Evolutionary conservation across 306 rosid genomes (phyloP).

Genomic region (Herpetospermum pedunculosum): DNA sequence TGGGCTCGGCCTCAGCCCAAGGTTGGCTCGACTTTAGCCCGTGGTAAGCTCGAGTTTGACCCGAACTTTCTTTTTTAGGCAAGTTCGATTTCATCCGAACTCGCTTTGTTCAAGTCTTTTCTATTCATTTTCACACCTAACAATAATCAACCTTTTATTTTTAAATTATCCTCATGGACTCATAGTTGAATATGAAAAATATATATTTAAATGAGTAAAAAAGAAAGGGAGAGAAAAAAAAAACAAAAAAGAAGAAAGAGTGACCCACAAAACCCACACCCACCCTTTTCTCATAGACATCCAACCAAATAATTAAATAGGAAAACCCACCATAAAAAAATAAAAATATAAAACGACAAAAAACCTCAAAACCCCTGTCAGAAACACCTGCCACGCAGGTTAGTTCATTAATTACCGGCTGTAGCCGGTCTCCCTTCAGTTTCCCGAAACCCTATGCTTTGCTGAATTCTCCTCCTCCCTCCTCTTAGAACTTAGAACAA

Average conservation of each 20-base stretch:
- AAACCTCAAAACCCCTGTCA: constrained; percentile 35
- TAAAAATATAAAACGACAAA: constrained; percentile 35
- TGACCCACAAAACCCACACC: constrained; percentile 3
- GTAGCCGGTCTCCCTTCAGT: constrained; percentile 51
- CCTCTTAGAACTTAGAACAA: too few relatives aligned
- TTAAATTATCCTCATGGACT: too few relatives aligned
- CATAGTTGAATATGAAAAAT: too few relatives aligned
- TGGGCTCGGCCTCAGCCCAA: too few relatives aligned
- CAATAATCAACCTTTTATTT: too few relatives aligned
- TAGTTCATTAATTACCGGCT: constrained; percentile 49
- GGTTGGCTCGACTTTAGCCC: too few relatives aligned
- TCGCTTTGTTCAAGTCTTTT: too few relatives aligned
- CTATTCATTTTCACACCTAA: too few relatives aligned
- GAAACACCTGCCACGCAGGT: constrained; percentile 9
- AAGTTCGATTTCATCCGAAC: too few relatives aligned
- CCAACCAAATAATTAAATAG: constrained; percentile 8
- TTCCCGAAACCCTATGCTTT: constrained; percentile 44
- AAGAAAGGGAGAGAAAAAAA: neutral
- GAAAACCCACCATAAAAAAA: neutral
- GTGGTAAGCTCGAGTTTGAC: too few relatives aligned
- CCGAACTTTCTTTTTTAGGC: too few relatives aligned
- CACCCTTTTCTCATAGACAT: constrained; percentile 3
- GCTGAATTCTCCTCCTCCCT: neutral
- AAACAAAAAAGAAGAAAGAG: neutral
- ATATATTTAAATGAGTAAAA: too few relatives aligned